phyloP scores from a whole-genome alignment of 495 filamentous ascomycete species.

The Chlorociboria aeruginascens region DNA sequence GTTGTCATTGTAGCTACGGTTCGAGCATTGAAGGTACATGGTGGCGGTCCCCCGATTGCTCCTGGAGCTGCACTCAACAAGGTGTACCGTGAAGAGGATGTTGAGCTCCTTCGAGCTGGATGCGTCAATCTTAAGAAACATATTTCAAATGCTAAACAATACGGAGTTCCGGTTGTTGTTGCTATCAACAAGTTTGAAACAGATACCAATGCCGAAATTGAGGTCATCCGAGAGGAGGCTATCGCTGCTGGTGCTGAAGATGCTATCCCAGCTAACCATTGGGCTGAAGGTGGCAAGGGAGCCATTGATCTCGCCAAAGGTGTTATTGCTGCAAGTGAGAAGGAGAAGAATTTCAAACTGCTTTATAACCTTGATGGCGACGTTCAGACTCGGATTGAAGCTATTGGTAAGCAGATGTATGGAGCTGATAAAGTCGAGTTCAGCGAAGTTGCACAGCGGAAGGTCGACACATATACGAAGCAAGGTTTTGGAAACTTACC shows the following conservation, averaged over 20 bases:
- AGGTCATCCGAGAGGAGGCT: constrained; percentile 78
- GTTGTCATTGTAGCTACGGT: constrained; percentile 95
- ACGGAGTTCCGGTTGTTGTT: constrained; percentile 91
- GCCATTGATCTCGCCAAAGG: constrained; percentile 82
- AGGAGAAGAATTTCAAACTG: constrained; percentile 82
- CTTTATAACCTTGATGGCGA: constrained; percentile 71
- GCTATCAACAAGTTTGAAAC: constrained; percentile 94
- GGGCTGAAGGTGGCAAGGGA: constrained; percentile 89
- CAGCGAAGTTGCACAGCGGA: constrained; percentile 85
- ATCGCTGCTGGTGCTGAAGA: constrained; percentile 88
- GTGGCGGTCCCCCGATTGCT: constrained; percentile 83
- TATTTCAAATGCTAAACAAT: constrained; percentile 74
- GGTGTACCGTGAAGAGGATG: constrained; percentile 85
- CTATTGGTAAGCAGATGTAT: constrained; percentile 87
- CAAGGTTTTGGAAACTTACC: constrained; percentile 89
- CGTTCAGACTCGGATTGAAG: constrained; percentile 83
- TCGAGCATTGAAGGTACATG: constrained; percentile 91
- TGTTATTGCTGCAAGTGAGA: constrained; percentile 70
- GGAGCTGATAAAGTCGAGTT: constrained; percentile 86
- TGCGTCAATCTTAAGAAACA: constrained; percentile 94
- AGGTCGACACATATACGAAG: constrained; percentile 86
- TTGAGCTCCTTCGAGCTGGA: constrained; percentile 76
- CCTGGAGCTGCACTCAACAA: constrained; percentile 72
- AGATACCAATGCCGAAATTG: constrained; percentile 87
- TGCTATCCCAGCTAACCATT: constrained; percentile 90